These are phyloP conservation scores for Arthrobotrys musiformis DNA, from an alignment of 2,329 filamentous ascomycete genomes.

Conservation along the genomic window DNA sequence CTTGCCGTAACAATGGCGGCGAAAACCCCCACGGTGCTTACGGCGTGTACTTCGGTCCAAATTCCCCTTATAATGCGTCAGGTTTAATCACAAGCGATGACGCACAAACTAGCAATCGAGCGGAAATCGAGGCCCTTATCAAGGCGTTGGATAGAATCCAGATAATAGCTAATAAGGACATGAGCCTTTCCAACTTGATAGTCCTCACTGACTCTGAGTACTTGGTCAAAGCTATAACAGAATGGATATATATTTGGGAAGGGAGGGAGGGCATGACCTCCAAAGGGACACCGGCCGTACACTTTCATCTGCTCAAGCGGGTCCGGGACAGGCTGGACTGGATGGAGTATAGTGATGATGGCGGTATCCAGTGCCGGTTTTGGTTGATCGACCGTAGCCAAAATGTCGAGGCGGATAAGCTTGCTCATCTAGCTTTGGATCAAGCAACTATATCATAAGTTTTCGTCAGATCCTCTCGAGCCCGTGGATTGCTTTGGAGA, in stretches of 20 bases:
- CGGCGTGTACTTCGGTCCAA: background rate
- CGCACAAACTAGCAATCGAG: slow-evolving; percentile 3
- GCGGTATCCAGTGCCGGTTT: background rate
- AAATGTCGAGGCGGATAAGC: slow-evolving; percentile 5
- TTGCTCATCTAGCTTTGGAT: background rate
- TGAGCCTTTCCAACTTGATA: background rate
- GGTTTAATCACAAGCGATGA: background rate
- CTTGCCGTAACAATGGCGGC: background rate
- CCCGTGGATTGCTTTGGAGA: background rate
- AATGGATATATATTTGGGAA: background rate
- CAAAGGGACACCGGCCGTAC: background rate
- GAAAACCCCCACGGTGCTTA: background rate
- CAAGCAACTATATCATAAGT: background rate
- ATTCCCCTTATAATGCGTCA: background rate
- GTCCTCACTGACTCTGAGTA: background rate
- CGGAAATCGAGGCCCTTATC: slow-evolving; percentile 9
- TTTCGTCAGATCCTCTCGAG: background rate
- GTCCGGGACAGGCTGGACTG: background rate
- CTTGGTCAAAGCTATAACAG: background rate
- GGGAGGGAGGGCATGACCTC: background rate
- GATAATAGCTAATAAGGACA: background rate
- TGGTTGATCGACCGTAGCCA: background rate
- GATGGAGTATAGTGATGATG: slow-evolving; percentile 6
- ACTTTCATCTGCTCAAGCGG: background rate
- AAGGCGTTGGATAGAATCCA: slow-evolving; percentile 1